Conservation (phyloP, 1,284 basidiomycete species). For the Ganoderma lingzhi region DNA sequence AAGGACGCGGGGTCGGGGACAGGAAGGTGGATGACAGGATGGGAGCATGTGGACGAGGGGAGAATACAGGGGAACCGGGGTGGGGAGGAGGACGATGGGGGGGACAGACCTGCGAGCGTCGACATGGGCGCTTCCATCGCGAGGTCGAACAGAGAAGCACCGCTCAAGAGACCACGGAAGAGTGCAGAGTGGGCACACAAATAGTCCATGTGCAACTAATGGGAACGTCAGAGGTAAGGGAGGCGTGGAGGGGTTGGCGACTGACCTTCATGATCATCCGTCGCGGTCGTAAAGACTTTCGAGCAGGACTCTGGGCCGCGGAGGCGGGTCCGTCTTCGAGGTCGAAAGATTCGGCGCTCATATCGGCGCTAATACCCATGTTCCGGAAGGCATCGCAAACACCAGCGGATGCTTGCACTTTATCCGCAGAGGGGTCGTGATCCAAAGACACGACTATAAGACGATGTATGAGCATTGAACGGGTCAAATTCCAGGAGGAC, state of each 20-base stretch:
- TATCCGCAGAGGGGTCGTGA: constrained; percentile 20
- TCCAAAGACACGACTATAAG: constrained; percentile 44
- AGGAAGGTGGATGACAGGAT: constrained; percentile 77
- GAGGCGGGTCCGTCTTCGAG: constrained; percentile 27
- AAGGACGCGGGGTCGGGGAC: constrained; percentile 79
- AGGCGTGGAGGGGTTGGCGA: constrained; percentile 7
- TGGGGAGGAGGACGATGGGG: constrained; percentile 46
- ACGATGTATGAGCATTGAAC: constrained; percentile 17
- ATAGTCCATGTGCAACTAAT: constrained; percentile 76
- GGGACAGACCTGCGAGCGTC: constrained; percentile 32
- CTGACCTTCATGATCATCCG: constrained; percentile 70
- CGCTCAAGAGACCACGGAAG: constrained; percentile 71
- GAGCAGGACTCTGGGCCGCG: constrained; percentile 56
- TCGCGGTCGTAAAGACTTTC: constrained; percentile 35
- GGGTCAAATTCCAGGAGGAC: neutral
- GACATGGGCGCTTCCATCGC: constrained; percentile 44
- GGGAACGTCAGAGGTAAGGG: constrained; percentile 11
- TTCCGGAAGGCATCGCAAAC: constrained; percentile 31
- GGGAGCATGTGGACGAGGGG: constrained; percentile 60
- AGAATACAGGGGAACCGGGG: constrained; percentile 71
- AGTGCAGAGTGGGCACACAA: constrained; percentile 77
- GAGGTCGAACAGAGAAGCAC: constrained; percentile 67
- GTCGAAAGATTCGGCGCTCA: constrained; percentile 29
- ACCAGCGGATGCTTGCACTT: constrained; percentile 19
- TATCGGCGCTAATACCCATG: constrained; percentile 30